Evolutionary conservation across 1,284 basidiomycete species (phyloP).

Genomic region (Trametes pubescens): DNA sequence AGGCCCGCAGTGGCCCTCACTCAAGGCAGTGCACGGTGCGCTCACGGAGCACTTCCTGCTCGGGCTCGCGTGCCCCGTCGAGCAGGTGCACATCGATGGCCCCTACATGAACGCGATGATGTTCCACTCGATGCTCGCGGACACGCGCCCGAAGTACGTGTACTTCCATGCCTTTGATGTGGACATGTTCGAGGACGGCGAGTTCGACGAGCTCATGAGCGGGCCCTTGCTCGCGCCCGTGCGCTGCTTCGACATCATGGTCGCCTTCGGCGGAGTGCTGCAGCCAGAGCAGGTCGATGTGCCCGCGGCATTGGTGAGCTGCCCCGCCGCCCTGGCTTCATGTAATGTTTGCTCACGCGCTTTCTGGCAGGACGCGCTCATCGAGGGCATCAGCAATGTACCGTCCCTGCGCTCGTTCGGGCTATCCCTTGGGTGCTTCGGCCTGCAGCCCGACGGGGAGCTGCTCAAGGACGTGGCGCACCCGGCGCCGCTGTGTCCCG

Average conservation of each 20-base stretch:
- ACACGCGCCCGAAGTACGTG: constrained; percentile 9
- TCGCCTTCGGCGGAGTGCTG: neutral
- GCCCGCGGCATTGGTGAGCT: constrained; percentile 3
- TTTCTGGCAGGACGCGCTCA: constrained; percentile 3
- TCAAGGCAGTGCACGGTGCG: neutral
- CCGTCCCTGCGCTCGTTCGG: constrained; percentile 8
- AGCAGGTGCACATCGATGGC: constrained; percentile 9
- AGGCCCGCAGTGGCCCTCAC: neutral
- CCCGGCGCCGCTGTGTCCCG: neutral
- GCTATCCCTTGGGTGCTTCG: constrained; percentile 5
- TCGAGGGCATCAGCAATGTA: constrained; percentile 3
- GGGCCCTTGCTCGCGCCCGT: neutral
- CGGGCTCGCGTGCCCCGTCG: constrained; percentile 4
- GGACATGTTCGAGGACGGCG: neutral
- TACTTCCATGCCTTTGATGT: constrained; percentile 6
- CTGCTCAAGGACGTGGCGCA: neutral
- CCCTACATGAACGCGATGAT: constrained; percentile 12
- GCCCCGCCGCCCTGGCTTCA: too few relatives aligned
- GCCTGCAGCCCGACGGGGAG: neutral
- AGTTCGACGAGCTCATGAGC: constrained; percentile 3
- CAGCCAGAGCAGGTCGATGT: neutral
- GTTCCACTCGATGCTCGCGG: constrained; percentile 11
- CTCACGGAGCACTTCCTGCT: constrained; percentile 2
- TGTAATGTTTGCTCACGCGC: neutral
- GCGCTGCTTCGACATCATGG: constrained; percentile 7